Conservation (phyloP, 2,329 filamentous ascomycete genomes). For the Neofusicoccum umdonicola region DNA sequence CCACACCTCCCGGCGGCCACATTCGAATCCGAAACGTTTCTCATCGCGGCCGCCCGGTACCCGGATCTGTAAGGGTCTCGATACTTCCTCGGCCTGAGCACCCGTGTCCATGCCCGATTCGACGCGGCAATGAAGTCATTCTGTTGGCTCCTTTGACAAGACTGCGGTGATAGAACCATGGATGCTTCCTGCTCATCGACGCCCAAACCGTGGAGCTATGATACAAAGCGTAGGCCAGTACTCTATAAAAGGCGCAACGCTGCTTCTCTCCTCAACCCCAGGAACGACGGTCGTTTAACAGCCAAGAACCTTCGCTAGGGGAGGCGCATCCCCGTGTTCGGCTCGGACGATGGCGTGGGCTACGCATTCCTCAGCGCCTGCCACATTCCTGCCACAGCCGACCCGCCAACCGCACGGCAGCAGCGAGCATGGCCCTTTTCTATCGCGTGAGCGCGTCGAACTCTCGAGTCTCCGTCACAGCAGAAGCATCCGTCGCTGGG, state of each 20-base stretch:
- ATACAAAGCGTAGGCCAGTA: background rate
- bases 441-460: background rate
- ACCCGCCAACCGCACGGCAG: background rate
- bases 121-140: background rate
- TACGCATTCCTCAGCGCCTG: conserved; percentile 13
- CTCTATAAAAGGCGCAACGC: background rate
- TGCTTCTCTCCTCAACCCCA: background rate
- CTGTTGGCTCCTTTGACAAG: background rate
- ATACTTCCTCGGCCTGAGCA: background rate
- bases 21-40: background rate
- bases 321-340: background rate
- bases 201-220: background rate
- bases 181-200: background rate
- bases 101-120: background rate
- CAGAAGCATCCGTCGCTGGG: background rate
- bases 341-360: background rate
- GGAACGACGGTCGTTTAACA: background rate
- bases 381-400: conserved; percentile 11
- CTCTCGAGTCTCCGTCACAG: background rate
- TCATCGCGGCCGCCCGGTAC: background rate
- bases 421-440: background rate
- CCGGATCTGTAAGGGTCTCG: background rate
- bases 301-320: background rate
- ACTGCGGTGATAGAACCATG: background rate
- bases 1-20: background rate